Conservation (phyloP, 768 basidiomycete genomes). For the Boletus rubescentipes region DNA sequence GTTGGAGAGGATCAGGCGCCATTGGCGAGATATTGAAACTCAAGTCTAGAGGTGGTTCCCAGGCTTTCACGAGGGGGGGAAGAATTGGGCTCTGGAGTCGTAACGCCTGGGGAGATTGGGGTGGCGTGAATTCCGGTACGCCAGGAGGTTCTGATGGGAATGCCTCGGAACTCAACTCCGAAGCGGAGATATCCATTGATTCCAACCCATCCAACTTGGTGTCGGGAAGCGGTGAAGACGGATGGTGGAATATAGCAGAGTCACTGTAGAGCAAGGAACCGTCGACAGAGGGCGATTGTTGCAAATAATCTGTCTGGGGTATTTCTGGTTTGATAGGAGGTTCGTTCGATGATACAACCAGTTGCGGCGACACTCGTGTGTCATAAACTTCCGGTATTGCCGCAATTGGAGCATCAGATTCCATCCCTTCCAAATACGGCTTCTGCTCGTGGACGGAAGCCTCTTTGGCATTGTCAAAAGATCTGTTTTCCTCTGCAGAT, state of each 20-base stretch:
- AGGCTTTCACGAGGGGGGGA: constrained; percentile 8
- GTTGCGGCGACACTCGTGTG: too few species aligned
- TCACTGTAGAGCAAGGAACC: background rate
- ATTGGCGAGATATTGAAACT: constrained; percentile 14
- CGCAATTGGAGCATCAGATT: background rate
- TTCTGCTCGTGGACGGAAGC: background rate
- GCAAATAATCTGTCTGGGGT: background rate
- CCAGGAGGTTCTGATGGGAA: background rate
- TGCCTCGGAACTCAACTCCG: background rate
- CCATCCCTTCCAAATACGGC: background rate
- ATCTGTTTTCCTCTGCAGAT: background rate
- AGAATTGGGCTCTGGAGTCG: constrained; percentile 7
- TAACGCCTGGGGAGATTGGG: background rate
- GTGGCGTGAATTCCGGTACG: background rate
- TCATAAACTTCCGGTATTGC: background rate
- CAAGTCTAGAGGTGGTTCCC: constrained; percentile 18
- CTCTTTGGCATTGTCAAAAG: background rate
- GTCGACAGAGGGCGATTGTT: background rate
- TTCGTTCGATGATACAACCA: background rate
- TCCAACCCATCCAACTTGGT: background rate
- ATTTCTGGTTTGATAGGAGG: background rate
- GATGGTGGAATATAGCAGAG: background rate
- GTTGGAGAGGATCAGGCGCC: background rate
- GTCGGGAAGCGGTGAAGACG: background rate
- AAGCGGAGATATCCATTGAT: background rate